Base-by-base conservation (phyloP, 306 rosid species). In the Alnus rubra region DNA sequence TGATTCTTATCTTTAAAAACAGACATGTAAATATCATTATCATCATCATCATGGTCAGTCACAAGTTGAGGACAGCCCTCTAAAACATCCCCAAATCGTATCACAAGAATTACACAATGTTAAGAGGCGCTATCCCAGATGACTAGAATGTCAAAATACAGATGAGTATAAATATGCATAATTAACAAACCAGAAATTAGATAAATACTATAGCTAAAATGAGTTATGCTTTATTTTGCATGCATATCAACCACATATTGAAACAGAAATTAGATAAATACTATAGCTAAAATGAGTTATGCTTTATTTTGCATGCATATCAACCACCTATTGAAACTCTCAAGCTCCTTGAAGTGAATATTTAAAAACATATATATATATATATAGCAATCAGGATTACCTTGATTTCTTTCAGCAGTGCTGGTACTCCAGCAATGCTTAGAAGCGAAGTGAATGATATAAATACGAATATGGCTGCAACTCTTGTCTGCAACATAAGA, bases 381-480 rank as follows among this genome's bases (percentile, higher is more conserved):
- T 64, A 58, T 42, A 42, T 2, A 31, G 73, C 54, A 77, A 74
- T 18, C 42, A 19, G 23, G 14, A 69, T 78, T 87, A 92, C 99
- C 99, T 91, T 89, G 80, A 95, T 81, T 81, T 95, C 99, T 80
- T 90, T 93, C 87, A 82, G 74, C 55, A 93, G 89, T 59, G 97
- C 97, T 65, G 98, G 96, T 78, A 91, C 88, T 86, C 98, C 94
- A 71, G 97, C 96, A 77, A 93, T 90, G 84, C 98, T 95, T 78
- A 95, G 93, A 87, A 95, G 94, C 58, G 97, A 89, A 15, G 94
- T 83, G 74, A 93, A 93, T 50, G 99, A 93, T 50, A 93, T 90
- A 84, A 95, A 95, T 52, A 82, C 96, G 74, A 95, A 93, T 75
- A 95, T 77, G 55, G 99, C 98, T 30, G 97, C 99, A 85, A 95